Evolutionary conservation across 2,329 filamentous ascomycete species (phyloP), one percentile per base, ranked within the genome.

Genomic region (Pseudocercospora ulei): DNA sequence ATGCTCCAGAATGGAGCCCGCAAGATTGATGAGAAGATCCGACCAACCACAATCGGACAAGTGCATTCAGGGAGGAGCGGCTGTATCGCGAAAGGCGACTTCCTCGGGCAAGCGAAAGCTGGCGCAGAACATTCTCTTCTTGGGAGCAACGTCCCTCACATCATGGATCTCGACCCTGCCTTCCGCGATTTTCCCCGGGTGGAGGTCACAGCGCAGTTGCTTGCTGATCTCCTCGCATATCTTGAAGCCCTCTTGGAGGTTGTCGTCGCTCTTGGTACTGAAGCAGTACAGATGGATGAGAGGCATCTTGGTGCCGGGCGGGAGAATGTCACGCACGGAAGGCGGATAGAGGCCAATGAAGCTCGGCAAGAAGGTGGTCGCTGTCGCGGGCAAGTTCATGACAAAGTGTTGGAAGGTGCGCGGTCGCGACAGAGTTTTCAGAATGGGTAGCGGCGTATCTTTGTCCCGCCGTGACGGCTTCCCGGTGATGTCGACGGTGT

Each of bases 261-360:
- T 81, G 52, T 85, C 78, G 22, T 84, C 80, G 34, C 73, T 78
- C 65, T 93, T 88, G 26, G 79, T 77, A 14, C 80, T 81, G 65
- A 98, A 98, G 66, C 86, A 94, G 65, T 98, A 85, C n/a, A 82
- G 82, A 60, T 98, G 90, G 7, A 96, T 70, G 64, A 92, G 71
- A 0, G 90, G 90, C 31, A 96, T 67, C 44, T 69, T 1, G 26
- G 62, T 37, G 9, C 53, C 46, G 16, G 44, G 33, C 4, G 49
- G 52, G 0, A 56, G 47, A 6, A 46, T 30, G 17, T 50, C 35
- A 6, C 44, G 49, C 11, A 55, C 47, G 25, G 47, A 38, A 3
- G 48, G 31, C 2, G 73, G 65, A 58, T 95, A 96, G 9, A 94
- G 63, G 3, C 90, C 88, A 12, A 77, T 74, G 68, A 86, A 92